phyloP scores from a whole-genome alignment of 148 eudicot genomes.

The Tetragonia tetragonoides region DNA sequence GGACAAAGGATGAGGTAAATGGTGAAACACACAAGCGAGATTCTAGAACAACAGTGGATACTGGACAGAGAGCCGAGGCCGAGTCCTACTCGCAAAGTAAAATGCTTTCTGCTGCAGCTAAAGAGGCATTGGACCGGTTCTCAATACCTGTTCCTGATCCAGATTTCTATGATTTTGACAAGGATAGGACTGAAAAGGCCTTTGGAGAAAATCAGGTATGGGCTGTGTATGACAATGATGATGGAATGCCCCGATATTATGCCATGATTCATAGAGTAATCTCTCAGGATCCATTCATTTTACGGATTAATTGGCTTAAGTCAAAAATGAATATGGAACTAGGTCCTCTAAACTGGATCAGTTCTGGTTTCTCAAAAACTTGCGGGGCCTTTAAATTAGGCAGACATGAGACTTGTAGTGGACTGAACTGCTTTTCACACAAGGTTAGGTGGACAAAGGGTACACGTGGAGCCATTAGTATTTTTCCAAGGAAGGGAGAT shows the following conservation, averaged over 20 bases:
- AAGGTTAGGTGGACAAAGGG: slow-evolving; percentile 58
- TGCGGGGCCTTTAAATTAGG: slow-evolving; percentile 63
- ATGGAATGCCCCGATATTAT: slow-evolving; percentile 77
- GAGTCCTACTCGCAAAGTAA: background rate
- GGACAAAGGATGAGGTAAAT: slow-evolving; percentile 24
- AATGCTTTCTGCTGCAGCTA: slow-evolving; percentile 10
- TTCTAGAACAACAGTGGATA: slow-evolving; percentile 8
- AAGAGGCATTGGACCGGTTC: slow-evolving; percentile 27
- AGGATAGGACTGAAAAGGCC: slow-evolving; percentile 46
- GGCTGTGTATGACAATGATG: slow-evolving; percentile 71
- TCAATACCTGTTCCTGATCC: slow-evolving; percentile 55
- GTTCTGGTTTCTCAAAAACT: slow-evolving; percentile 48
- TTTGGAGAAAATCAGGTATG: slow-evolving; percentile 69
- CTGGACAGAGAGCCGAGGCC: slow-evolving; percentile 10
- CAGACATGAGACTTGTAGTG: slow-evolving; percentile 36
- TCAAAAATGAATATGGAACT: slow-evolving; percentile 41
- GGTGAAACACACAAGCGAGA: slow-evolving; percentile 15
- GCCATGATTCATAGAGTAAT: slow-evolving; percentile 50
- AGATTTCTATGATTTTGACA: slow-evolving; percentile 66
- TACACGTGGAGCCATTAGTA: slow-evolving; percentile 35
- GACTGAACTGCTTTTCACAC: slow-evolving; percentile 61
- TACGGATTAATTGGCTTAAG: slow-evolving; percentile 61
- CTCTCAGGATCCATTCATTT: slow-evolving; percentile 53
- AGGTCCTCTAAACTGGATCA: slow-evolving; percentile 38
- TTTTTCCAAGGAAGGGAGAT: slow-evolving; percentile 67